Base-by-base conservation (phyloP, 371 early-diverging fungal genomes). In the Dinochytrium kinnereticum region DNA sequence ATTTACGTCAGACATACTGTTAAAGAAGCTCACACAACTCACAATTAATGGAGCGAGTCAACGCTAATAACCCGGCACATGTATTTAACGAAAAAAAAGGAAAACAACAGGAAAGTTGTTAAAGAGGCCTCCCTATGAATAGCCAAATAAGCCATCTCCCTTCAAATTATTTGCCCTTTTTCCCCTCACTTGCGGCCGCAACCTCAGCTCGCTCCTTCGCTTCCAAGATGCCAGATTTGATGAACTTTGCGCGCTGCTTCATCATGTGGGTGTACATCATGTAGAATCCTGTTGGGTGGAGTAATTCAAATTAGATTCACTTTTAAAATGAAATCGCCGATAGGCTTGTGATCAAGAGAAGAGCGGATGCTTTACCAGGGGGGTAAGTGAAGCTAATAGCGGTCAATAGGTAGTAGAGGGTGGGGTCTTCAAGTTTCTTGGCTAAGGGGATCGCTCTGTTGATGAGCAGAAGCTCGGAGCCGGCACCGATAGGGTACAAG, bases 181-280 rank as follows among this genome's bases (percentile, higher is more conserved):
- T 10, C 28, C 39, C 24, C 70, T 73, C 59, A 19, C 59, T 36
- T 19, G 44, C 44, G 19, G 44, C 44, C 44, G 44, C 44, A 44
- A 19, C 44, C 26, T 28, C 70, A 15, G 61, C 65, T 26, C 17
- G 36, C 73, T 76, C 72, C 72, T 76, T 73, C 30, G 59, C 73
- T 19, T 72, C 76, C 69, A 72, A 59, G 51, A 53, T 31, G 5
- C 73, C 73, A 19, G 51, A 51, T 59, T 61, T 44, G 59, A 95
- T 82, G 65, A 90, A 89, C 81, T 92, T 93, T 66, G 85, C 82
- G 70, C 96, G 90, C 84, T 97, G 96, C 59, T 86, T 81, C 51
- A 94, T 87, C 97, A 97, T 97, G 81, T 97, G 93, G 1, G 90
- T 89, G 82, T 95, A 95, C 87, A 96, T 88, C 68, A 88, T 83